Base-by-base conservation (phyloP, 1,139 yeast genomes). In the Nakaseomyces uthaithaninus region DNA sequence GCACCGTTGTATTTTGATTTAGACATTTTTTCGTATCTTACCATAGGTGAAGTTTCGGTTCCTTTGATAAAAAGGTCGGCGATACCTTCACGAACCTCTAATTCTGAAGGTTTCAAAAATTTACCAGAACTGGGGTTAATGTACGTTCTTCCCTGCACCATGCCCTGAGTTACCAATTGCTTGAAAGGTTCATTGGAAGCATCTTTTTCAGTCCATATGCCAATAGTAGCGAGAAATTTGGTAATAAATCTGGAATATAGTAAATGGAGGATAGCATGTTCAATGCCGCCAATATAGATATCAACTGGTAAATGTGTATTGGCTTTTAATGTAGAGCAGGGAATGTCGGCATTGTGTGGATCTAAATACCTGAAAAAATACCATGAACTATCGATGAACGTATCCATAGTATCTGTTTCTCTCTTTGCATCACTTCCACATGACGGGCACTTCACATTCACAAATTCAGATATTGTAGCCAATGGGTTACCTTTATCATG, bases 381-480 rank as follows among this genome's bases (percentile, higher is more conserved):
- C 98, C 98, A 91, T 1, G 97, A 86, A 10, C 95, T 84, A 62
- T 91, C 98, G 79, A 91, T 89, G 53, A 91, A 91, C 0, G 98
- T 91, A 56, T 91, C 98, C 98, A 91, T 91, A 0, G 98, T 91
- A 55, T 91, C 98, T 0, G 97, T 86, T 48, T 91, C 98, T 49
- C 98, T 73, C 42, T 71, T 77, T 0, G 97, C 95, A 16, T 70
- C 67, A 0, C 68, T 65, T 6, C 80, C 79, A 64, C 98, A 91
- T 0, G 74, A 71, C 4, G 98, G 98, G 59, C 98, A 91, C 25
- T 66, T 61, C 1, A 83, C 75, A 44, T 83, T 68, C 4, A 79
- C 77, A 65, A 85, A 91, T n/a, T 77, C 80, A 1, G 73, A 73
- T 41, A 80, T 67, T 24, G 75, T 71, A 2, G 78, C 75, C 41